Evolutionary conservation across 768 basidiomycete genomes (phyloP).

Genomic region (Leccinum ochraceum): DNA sequence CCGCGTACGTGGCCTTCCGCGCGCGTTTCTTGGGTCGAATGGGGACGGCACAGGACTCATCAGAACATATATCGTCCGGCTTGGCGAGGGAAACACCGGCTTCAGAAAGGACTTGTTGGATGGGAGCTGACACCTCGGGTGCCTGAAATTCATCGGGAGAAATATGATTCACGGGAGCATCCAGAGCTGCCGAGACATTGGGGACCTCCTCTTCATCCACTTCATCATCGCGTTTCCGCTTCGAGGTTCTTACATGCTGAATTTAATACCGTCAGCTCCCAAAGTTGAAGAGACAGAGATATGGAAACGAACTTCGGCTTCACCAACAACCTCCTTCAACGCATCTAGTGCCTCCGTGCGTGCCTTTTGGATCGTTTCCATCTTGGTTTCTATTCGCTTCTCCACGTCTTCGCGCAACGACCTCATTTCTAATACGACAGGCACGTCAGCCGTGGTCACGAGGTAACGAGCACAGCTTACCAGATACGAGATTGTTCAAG

Average conservation of each 20-base stretch:
- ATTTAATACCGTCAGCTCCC: slow-evolving; percentile 26
- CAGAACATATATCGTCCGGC: neutral
- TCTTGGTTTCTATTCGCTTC: slow-evolving; percentile 46
- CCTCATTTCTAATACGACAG: slow-evolving; percentile 42
- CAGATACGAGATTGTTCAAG: slow-evolving; percentile 42
- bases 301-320: slow-evolving; percentile 30
- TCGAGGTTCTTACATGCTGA: slow-evolving; percentile 43
- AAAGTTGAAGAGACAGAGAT: slow-evolving; percentile 16
- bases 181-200: neutral
- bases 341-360: slow-evolving; percentile 40
- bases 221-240: slow-evolving; percentile 62
- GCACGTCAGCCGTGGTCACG: neutral
- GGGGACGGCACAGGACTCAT: slow-evolving; percentile 9
- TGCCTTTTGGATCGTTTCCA: slow-evolving; percentile 44
- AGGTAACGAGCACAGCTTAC: slow-evolving; percentile 30
- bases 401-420: slow-evolving; percentile 43
- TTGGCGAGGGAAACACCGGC: neutral
- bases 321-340: slow-evolving; percentile 37
- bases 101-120: neutral
- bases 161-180: neutral
- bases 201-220: slow-evolving; percentile 27
- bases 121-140: slow-evolving; percentile 6
- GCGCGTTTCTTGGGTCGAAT: slow-evolving; percentile 45
- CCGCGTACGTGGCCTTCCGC: slow-evolving; percentile 37
- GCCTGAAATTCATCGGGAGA: neutral